Percentiles rank a stretch among this genome's conserved stretches.
phyloP scores from a whole-genome alignment of 1,284 basidiomycete species.

The Cutaneotrichosporon mucoides region DNA sequence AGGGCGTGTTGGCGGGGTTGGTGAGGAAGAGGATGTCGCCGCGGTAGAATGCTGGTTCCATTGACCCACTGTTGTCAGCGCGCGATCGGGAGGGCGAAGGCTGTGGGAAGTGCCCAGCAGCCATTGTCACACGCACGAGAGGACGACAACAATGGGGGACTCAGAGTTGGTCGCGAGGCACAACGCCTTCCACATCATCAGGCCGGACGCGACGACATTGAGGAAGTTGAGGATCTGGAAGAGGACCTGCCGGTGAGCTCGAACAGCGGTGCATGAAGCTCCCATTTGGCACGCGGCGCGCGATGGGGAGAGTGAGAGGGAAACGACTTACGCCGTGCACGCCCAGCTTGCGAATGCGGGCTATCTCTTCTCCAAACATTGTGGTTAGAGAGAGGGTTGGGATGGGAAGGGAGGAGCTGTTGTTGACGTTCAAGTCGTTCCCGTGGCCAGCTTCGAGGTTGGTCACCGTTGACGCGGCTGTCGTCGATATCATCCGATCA shows the following conservation, averaged over 20 bases:
- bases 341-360: conserved; percentile 44
- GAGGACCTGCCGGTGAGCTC: conserved; percentile 58
- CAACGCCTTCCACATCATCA: conserved; percentile 96
- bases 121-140: conserved; percentile 61
- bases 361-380: conserved; percentile 49
- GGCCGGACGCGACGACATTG: conserved; percentile 81
- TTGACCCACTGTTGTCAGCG: conserved; percentile 67
- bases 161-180: conserved; percentile 88
- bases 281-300: too few species aligned
- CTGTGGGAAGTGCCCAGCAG: too few species aligned
- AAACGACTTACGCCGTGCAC: conserved; percentile 42
- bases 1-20: conserved; percentile 67
- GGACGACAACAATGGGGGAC: conserved; percentile 92
- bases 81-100: too few species aligned
- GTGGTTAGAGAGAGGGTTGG: background rate
- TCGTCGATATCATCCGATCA: too few species aligned
- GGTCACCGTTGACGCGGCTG: too few species aligned
- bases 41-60: conserved; percentile 96
- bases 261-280: background rate
- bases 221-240: conserved; percentile 89
- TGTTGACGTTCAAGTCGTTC: too few species aligned
- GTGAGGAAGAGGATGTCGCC: conserved; percentile 93
- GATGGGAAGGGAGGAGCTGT: too few species aligned
- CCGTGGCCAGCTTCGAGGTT: too few species aligned
- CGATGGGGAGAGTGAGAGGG: too few species aligned